Evolutionary conservation across 2,329 filamentous ascomycete genomes (phyloP).

Genomic region (Hypoxylon sp.): DNA sequence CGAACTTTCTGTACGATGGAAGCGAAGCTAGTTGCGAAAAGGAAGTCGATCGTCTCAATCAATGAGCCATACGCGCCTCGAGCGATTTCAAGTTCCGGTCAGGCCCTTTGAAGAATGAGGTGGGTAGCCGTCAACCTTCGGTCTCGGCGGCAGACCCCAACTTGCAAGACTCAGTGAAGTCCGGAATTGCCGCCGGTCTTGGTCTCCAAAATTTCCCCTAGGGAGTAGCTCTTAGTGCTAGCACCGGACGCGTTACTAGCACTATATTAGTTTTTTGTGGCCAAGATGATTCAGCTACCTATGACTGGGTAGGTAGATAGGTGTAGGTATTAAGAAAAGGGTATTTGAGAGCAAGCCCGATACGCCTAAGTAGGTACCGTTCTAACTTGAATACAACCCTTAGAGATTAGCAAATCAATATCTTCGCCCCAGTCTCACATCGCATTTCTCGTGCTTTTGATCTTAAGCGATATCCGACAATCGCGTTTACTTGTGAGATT

Average conservation of each 20-base stretch:
- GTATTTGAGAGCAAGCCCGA: background rate
- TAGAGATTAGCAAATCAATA: background rate
- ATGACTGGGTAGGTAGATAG: background rate
- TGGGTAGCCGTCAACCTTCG: background rate
- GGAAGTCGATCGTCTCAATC: conserved; percentile 7
- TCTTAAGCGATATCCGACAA: background rate
- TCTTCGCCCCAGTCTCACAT: no score
- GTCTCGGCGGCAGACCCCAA: conserved; percentile 4
- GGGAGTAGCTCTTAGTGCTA: background rate
- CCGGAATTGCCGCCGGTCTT: conserved; percentile 1
- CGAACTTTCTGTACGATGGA: background rate
- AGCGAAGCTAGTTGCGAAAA: background rate
- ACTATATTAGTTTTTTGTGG: background rate
- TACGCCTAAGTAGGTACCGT: no score
- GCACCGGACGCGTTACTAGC: background rate
- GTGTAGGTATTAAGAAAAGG: background rate
- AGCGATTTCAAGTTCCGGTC: conserved; percentile 3
- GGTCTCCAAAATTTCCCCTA: background rate
- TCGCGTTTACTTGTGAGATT: background rate
- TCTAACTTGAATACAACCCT: background rate
- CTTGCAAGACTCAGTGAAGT: conserved; percentile 4
- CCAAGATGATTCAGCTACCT: background rate
- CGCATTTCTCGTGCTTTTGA: background rate
- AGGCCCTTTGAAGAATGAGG: background rate
- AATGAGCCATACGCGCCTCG: conserved; percentile 7